Conservation (phyloP, 2,329 filamentous ascomycete genomes). For the Trichoderma citrinoviride region DNA sequence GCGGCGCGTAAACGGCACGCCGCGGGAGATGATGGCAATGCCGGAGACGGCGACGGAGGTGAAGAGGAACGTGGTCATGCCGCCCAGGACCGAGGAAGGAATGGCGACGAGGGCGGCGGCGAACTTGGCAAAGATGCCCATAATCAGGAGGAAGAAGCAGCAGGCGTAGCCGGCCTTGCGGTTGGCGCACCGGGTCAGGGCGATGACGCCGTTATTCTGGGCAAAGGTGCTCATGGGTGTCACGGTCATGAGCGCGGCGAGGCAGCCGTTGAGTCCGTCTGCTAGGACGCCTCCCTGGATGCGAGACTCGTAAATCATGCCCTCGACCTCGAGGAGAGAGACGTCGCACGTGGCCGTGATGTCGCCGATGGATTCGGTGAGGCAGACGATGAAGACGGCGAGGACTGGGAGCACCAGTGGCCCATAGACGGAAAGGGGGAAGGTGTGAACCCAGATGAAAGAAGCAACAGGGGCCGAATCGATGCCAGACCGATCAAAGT, state of each 20-base stretch:
- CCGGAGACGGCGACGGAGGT: constrained; percentile 73
- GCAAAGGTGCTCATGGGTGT: constrained; percentile 79
- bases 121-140: constrained; percentile 82
- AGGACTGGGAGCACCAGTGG: constrained; percentile 71
- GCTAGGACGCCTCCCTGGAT: constrained; percentile 78
- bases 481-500: constrained; percentile 73
- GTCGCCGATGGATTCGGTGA: constrained; percentile 77
- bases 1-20: constrained; percentile 70
- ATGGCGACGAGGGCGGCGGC: constrained; percentile 76
- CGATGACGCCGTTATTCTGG: constrained; percentile 83
- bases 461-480: constrained; percentile 67
- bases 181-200: constrained; percentile 77
- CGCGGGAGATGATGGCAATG: constrained; percentile 69
- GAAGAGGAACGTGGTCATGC: constrained; percentile 81
- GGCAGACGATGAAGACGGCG: constrained; percentile 68
- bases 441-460: constrained; percentile 78
- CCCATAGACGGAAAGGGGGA: constrained; percentile 68
- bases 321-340: constrained; percentile 70
- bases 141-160: constrained; percentile 72
- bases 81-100: constrained; percentile 62
- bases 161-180: constrained; percentile 76
- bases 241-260: constrained; percentile 75
- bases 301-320: constrained; percentile 67
- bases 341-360: constrained; percentile 82
- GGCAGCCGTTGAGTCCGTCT: constrained; percentile 71